phyloP scores from a whole-genome alignment of 1,139 yeast species.

The Pichia sp. region DNA sequence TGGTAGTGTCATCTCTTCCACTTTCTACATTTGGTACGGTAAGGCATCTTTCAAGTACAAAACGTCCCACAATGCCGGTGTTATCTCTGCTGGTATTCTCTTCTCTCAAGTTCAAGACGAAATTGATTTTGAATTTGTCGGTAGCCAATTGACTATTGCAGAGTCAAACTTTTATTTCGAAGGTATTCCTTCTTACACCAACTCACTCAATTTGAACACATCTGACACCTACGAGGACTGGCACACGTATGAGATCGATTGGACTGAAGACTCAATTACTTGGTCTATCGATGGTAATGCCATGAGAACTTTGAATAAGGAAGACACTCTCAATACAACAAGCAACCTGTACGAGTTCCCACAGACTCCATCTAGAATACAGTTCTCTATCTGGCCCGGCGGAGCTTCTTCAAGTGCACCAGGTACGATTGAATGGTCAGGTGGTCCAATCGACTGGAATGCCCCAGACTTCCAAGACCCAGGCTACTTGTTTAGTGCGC shows the following conservation, averaged over 20 bases:
- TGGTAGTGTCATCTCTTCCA: constrained; percentile 78
- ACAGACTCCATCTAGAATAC: constrained; percentile 86
- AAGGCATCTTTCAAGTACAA: constrained; percentile 62
- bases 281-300: constrained; percentile 72
- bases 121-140: constrained; percentile 82
- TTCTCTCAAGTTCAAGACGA: constrained; percentile 80
- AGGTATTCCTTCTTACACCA: constrained; percentile 64
- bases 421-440: constrained; percentile 93
- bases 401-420: constrained; percentile 56
- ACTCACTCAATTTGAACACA: constrained; percentile 41
- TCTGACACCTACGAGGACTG: constrained; percentile 55
- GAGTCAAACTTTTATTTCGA: constrained; percentile 77
- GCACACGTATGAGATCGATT: constrained; percentile 76
- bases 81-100: constrained; percentile 76
- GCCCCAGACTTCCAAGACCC: constrained; percentile 61
- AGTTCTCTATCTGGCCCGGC: constrained; percentile 91
- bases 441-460: constrained; percentile 83
- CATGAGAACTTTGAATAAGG: constrained; percentile 60
- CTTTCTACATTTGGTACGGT: constrained; percentile 84
- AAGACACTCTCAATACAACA: constrained; percentile 65
- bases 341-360: constrained; percentile 58
- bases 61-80: constrained; percentile 73
- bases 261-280: constrained; percentile 64
- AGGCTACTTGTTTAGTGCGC: constrained; percentile 70
- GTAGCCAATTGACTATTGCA: constrained; percentile 55